These are phyloP conservation scores for Protomyces lactucae-debilis DNA, from an alignment of 1,139 yeast species.

Conservation along the genomic window DNA sequence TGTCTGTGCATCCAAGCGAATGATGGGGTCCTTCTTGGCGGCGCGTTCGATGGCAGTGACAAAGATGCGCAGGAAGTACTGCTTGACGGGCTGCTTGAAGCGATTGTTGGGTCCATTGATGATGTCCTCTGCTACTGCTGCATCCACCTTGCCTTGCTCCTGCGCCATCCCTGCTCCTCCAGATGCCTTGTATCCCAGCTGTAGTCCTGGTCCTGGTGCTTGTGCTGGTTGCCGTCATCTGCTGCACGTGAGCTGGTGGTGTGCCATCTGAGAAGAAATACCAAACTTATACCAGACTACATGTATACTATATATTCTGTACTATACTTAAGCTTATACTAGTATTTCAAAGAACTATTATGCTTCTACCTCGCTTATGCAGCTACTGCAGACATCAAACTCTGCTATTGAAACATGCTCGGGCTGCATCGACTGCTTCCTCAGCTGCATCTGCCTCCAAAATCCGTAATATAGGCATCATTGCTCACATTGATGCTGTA, in stretches of 20 bases:
- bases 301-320: too few relatives aligned
- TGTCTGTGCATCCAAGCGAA: conserved; percentile 49
- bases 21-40: conserved; percentile 49
- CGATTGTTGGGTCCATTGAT: neutral
- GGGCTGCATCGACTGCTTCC: neutral
- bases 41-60: conserved; percentile 49
- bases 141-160: too few relatives aligned
- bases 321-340: too few relatives aligned
- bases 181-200: too few relatives aligned
- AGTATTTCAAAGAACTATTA: too few relatives aligned
- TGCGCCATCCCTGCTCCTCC: too few relatives aligned
- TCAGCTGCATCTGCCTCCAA: conserved; percentile 1
- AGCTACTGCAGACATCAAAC: neutral
- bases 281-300: too few relatives aligned
- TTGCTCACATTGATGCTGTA: conserved; percentile 73
- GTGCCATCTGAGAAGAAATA: too few relatives aligned
- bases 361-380: neutral
- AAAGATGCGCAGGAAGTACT: conserved; percentile 28
- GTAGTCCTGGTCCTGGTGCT: too few relatives aligned
- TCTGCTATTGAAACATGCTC: neutral
- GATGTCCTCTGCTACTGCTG: neutral
- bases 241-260: too few relatives aligned
- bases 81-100: neutral
- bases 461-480: conserved; percentile 68
- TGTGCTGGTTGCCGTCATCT: too few relatives aligned